Percentiles rank a stretch among this genome's conserved stretches.
Conservation (phyloP, 306 rosid species). For the Citrullus colocynthis region DNA sequence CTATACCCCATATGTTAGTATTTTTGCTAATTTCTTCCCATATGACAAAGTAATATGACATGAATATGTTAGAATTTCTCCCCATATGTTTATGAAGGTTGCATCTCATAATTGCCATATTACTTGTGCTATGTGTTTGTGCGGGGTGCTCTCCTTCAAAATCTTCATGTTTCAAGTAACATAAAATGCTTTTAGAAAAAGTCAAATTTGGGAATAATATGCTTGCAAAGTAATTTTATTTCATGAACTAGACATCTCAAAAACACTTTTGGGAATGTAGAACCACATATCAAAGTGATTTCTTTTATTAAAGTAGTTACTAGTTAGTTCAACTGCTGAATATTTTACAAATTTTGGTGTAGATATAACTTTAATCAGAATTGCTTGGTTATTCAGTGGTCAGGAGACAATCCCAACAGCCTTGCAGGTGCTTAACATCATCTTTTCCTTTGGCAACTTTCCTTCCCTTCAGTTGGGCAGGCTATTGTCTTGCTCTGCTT, state of each 20-base stretch:
- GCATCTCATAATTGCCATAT: not conserved
- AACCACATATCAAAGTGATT: not conserved
- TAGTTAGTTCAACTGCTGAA: not conserved
- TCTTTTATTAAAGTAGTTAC: not conserved
- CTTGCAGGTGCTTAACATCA: conserved; percentile 57
- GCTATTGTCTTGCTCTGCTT: not conserved
- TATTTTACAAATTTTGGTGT: not conserved
- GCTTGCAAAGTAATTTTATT: not conserved
- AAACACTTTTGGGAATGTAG: not conserved
- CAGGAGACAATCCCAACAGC: conserved; percentile 98
- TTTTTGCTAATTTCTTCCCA: too few relatives aligned
- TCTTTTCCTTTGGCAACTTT: not conserved
- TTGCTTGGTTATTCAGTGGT: conserved; percentile 81
- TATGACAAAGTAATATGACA: not conserved
- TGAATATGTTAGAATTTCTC: not conserved
- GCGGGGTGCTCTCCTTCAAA: not conserved
- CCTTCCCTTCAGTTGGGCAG: not conserved
- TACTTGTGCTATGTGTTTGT: not conserved
- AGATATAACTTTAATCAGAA: conserved; percentile 62
- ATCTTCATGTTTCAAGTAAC: not conserved
- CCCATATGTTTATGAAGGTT: not conserved
- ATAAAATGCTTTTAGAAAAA: not conserved
- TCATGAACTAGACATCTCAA: not conserved
- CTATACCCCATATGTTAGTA: too few relatives aligned
- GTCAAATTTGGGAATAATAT: not conserved